phyloP scores from a whole-genome alignment of 257 asterid genomes.

The Scutellaria barbata region DNA sequence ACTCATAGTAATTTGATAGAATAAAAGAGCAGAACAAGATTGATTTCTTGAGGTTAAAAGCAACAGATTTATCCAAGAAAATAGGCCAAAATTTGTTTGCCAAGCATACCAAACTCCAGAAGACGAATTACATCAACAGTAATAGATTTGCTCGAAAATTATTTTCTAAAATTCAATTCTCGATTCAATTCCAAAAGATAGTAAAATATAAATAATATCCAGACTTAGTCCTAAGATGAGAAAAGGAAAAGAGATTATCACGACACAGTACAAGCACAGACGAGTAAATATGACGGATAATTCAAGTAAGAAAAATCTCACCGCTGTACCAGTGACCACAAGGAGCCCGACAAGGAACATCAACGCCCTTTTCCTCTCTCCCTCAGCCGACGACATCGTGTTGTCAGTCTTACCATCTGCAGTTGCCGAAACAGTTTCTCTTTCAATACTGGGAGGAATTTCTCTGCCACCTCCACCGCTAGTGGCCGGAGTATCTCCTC shows the following conservation, averaged over 20 bases:
- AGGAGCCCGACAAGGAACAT: constrained; percentile 67
- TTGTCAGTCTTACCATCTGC: constrained; percentile 24
- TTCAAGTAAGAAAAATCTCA: constrained; percentile 35
- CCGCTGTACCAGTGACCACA: constrained; percentile 93
- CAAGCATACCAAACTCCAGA: not conserved
- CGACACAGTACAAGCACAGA: not conserved
- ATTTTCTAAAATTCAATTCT: not conserved
- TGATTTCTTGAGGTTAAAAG: too few relatives aligned
- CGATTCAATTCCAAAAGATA: not conserved
- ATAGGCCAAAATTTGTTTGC: not conserved
- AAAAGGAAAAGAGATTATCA: not conserved
- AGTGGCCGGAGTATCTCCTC: not conserved
- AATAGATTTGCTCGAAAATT: too few relatives aligned
- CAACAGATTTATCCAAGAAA: too few relatives aligned
- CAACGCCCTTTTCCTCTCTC: constrained; percentile 42
- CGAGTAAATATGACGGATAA: not conserved
- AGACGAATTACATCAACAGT: not conserved
- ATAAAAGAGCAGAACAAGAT: constrained; percentile 7
- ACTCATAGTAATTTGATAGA: not conserved
- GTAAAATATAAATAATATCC: not conserved
- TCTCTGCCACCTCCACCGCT: constrained; percentile 31
- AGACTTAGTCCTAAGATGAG: not conserved
- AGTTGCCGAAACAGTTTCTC: constrained; percentile 27
- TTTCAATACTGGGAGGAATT: constrained; percentile 31
- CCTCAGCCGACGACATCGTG: constrained; percentile 30